Evolutionary conservation across 139 green algal genomes (phyloP).

Genomic region (Raphidocelis subcapitata): DNA sequence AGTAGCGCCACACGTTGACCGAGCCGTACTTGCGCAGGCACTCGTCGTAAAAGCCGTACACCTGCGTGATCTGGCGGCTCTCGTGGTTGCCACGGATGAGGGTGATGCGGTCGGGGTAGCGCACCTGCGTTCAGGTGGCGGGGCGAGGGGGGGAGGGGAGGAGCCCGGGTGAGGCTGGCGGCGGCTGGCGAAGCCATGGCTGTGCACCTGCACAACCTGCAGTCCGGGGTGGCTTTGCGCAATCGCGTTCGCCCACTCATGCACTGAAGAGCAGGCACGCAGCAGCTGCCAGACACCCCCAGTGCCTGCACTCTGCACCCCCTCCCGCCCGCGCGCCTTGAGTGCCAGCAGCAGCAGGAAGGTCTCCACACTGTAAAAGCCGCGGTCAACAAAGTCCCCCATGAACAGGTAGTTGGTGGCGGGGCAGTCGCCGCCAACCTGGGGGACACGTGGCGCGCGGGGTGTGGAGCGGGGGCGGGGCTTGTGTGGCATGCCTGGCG

Average conservation of each 20-base stretch:
- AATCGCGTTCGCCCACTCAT: too few relatives aligned
- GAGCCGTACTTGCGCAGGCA: constrained; percentile 99
- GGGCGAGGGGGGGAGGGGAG: background rate
- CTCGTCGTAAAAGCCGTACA: constrained; percentile 99
- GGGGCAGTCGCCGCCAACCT: constrained; percentile 91
- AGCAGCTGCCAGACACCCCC: background rate
- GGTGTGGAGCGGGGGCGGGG: background rate
- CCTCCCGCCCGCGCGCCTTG: constrained; percentile 71
- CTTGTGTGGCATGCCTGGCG: background rate
- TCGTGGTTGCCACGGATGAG: constrained; percentile 98
- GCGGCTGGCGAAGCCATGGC: background rate
- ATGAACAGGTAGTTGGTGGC: constrained; percentile 99
- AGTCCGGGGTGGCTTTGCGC: background rate
- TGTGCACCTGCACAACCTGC: background rate
- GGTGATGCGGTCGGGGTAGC: constrained; percentile 93
- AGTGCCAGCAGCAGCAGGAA: constrained; percentile 97
- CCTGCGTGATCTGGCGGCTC: constrained; percentile 98
- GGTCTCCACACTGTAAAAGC: constrained; percentile 98
- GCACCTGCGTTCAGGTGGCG: constrained; percentile 76
- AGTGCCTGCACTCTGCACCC: background rate
- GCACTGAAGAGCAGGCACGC: background rate
- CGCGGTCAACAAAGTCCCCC: constrained; percentile 98
- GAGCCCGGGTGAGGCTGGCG: background rate
- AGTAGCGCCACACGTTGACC: constrained; percentile 99
- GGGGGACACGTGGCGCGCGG: background rate